Evolutionary conservation across 2,329 filamentous ascomycete genomes (phyloP).

Genomic region (Chrysoporthe cubensis): DNA sequence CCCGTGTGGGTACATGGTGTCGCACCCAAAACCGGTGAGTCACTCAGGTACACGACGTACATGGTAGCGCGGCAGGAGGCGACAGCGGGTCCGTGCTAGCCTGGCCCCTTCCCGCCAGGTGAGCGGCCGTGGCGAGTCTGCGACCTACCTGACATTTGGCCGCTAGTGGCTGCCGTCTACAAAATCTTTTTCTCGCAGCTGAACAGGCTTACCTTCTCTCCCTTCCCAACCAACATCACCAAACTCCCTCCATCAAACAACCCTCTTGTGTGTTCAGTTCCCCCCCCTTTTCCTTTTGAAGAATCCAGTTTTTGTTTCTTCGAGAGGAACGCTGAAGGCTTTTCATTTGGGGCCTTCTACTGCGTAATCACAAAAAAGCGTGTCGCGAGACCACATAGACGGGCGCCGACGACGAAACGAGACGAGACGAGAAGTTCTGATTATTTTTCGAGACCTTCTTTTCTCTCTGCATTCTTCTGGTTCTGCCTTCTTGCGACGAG

Average conservation of each 20-base stretch:
- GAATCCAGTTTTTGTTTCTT: conserved; percentile 44
- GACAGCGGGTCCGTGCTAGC: conserved; percentile 22
- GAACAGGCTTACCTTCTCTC: conserved; percentile 30
- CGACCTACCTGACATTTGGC: conserved; percentile 32
- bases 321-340: conserved; percentile 46
- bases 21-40: background rate
- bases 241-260: conserved; percentile 27
- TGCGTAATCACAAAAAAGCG: conserved; percentile 18
- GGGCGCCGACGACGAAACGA: conserved; percentile 7
- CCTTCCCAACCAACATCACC: conserved; percentile 37
- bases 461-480: conserved; percentile 20
- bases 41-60: conserved; percentile 1
- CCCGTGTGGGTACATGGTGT: background rate
- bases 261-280: conserved; percentile 38
- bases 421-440: conserved; percentile 23
- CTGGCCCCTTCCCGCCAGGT: conserved; percentile 30
- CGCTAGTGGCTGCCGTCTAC: conserved; percentile 26
- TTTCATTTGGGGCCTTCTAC: conserved; percentile 22
- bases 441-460: conserved; percentile 22
- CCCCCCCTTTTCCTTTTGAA: conserved; percentile 52
- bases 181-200: conserved; percentile 31
- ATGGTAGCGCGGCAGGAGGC: conserved; percentile 2
- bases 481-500: conserved; percentile 25
- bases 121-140: background rate
- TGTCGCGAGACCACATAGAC: conserved; percentile 28